Evolutionary conservation across 2,329 filamentous ascomycete species (phyloP), one percentile per base, ranked within the genome.

Genomic region (Calonectria pauciramosa): DNA sequence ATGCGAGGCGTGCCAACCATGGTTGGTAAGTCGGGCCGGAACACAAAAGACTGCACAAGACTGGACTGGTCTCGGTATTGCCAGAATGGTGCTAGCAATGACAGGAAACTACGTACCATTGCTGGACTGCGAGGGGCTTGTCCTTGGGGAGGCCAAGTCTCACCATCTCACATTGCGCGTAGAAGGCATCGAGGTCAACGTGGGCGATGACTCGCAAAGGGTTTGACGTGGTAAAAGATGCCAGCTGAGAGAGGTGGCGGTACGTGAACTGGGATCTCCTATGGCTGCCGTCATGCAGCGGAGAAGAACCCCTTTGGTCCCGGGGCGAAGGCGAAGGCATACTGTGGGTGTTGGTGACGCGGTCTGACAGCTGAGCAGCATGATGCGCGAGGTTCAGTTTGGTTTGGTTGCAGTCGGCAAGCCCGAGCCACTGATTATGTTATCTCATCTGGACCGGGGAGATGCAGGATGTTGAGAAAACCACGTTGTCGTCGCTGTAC

Each of bases 141-240:
- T 95, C 91, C 75, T 95, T 93, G 18, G 93, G 88, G 14, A 94
- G 87, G 16, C 93, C 93, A 56, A 99, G 89, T 10, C 97, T 92
- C 13, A 98, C 93, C 90, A 96, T 97, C 86, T 99, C 97, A 83
- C 96, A 98, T 87, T 99, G 97, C 4, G 94, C 94, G 84, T 99
- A 99, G 86, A 99, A 99, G 49, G 96, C 96, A 90, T 99, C 97
- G 74, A 99, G 92, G 82, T 99, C 97, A 76, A 99, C 92, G 84
- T 98, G 96, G 9, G 95, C 95, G 79, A 98, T 92, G 34, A 97
- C 94, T 59, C 97, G 93, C 44, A 99, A 89, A 1, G 96, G 96
- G 66, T 92, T 95, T 11, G 92, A 91, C 0, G 93, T 89, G 41
- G 91, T 92, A 78, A 91, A 95, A 13, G 92, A 90, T 9, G 93